Base-by-base conservation (phyloP, 345 rosid species). In the Lenwebbia sp. region DNA sequence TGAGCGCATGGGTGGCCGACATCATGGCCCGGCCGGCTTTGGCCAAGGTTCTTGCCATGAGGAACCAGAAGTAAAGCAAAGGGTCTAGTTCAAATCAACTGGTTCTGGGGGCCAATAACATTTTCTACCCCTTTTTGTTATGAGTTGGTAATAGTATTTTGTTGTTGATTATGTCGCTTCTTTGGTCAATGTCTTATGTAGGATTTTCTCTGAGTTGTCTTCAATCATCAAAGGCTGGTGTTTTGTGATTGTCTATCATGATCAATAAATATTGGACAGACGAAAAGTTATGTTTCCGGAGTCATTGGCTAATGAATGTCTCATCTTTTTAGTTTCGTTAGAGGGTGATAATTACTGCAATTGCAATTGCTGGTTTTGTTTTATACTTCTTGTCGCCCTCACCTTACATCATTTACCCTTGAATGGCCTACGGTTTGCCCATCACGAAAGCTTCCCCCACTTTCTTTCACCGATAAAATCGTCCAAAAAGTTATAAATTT, bases 11-110 rank as follows among this genome's bases (percentile, higher is more conserved):
- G 92, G 88, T 14, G 0, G 86, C 89, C 13, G 74, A 88, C 78
- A 76, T 90, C 89, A 53, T 33, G 14, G 85, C 92, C 2, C 87
- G 92, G 76, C 90, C 88, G 1, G 83, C 93, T 30, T 89, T 88
- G 93, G 28, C 86, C 75, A 95, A 96, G 92, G 92, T 95, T 53
- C 76, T 91, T 54, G 94, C 91, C 23, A 37, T 92, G 92, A 86
- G 82, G 52, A 82, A 54, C 26, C 56, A 85, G 4, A 56, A 25
- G 51, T 74, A 22, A 30, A 54, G 58, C 15, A 0, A 49, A 84
- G 65, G 78, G 3, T 10, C 26, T 53, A 44, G 50, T 14, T 41
- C 26, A 13, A 7, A 30, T 33, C 19, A 7, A 41, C 70, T 82
- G 86, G 53, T 47, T 33, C 9, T 22, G 74, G 40, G 58, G n/a